Conservation (phyloP, 2,329 filamentous ascomycete genomes). For the Cadophora luteo-olivacea region DNA sequence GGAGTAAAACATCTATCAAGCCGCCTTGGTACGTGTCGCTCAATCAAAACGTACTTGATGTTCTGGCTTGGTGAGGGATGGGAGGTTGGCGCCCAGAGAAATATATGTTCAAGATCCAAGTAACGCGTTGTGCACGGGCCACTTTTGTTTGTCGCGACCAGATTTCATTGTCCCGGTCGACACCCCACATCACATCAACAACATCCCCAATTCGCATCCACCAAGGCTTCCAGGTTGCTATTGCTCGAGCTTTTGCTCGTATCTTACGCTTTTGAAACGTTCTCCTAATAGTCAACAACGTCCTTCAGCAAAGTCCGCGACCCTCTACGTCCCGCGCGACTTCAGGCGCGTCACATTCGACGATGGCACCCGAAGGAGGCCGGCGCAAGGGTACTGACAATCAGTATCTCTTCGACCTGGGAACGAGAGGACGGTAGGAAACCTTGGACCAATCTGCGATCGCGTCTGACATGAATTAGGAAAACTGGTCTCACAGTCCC, state of each 20-base stretch:
- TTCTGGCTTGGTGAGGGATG: not conserved
- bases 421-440: slow-evolving; percentile 56
- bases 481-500: slow-evolving; percentile 87
- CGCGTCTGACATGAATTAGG: slow-evolving; percentile 53
- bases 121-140: slow-evolving; percentile 10
- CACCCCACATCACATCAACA: slow-evolving; percentile 13
- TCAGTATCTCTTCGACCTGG: slow-evolving; percentile 57
- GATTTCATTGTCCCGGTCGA: not conserved
- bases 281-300: not conserved
- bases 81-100: not conserved
- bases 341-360: slow-evolving; percentile 12
- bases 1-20: not conserved
- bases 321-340: not conserved
- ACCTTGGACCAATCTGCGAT: slow-evolving; percentile 18
- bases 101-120: not conserved
- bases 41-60: not conserved
- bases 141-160: slow-evolving; percentile 3
- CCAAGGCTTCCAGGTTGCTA: not conserved
- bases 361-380: slow-evolving; percentile 31
- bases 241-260: not conserved
- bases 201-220: slow-evolving; percentile 6
- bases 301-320: not conserved
- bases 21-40: no score
- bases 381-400: slow-evolving; percentile 46
- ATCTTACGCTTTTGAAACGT: no score